Conservation (phyloP, 768 basidiomycete species). For the Artomyces pyxidatus region DNA sequence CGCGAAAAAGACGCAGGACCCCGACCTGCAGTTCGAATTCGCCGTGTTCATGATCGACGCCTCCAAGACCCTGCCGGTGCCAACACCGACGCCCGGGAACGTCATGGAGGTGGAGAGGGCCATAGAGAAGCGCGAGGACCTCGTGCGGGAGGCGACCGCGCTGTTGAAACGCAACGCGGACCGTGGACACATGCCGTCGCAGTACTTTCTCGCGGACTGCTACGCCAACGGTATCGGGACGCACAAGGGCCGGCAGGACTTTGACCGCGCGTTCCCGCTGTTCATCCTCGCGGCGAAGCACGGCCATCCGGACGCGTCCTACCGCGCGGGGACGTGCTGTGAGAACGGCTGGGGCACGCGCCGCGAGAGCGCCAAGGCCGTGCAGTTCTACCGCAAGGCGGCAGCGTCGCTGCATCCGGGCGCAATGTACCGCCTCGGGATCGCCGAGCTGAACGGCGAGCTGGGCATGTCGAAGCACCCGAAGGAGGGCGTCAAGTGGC, state of each 20-base stretch:
- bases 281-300: conserved; percentile 97
- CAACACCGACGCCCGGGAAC: conserved; percentile 59
- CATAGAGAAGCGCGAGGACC: conserved; percentile 74
- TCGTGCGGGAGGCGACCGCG: conserved; percentile 79
- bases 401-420: conserved; percentile 87
- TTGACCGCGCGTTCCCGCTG: conserved; percentile 93
- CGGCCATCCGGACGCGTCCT: conserved; percentile 91
- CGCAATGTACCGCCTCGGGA: conserved; percentile 94
- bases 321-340: conserved; percentile 94
- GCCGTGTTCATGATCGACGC: conserved; percentile 99
- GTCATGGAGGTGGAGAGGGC: conserved; percentile 77
- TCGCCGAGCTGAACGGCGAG: conserved; percentile 94
- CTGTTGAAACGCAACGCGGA: conserved; percentile 90
- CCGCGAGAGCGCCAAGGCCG: conserved; percentile 83
- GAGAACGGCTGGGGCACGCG: conserved; percentile 99
- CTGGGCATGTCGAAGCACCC: conserved; percentile 79
- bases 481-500: conserved; percentile 97
- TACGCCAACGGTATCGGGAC: conserved; percentile 98
- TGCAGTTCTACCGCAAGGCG: conserved; percentile 91
- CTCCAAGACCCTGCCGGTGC: conserved; percentile 81
- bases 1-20: conserved; percentile 98
- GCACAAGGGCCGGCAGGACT: conserved; percentile 83
- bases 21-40: conserved; percentile 96
- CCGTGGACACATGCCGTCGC: conserved; percentile 87
- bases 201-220: conserved; percentile 98